Evolutionary conservation across 2,329 filamentous ascomycete genomes (phyloP).

Genomic region (Coleophoma eucalyptorum): DNA sequence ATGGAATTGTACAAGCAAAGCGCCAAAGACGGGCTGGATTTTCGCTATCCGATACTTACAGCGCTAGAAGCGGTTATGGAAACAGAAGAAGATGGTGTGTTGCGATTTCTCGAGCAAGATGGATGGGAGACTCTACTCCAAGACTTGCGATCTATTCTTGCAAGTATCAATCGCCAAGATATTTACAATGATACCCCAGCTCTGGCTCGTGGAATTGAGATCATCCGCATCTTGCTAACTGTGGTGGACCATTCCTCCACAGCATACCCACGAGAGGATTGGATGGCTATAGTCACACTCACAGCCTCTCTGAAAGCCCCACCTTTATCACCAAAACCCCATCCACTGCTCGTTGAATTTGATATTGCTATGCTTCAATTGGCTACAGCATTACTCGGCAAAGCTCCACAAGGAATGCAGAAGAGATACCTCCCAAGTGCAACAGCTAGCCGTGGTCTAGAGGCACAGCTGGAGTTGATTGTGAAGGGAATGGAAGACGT

Average conservation of each 20-base stretch:
- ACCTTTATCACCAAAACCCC: slow-evolving; percentile 3
- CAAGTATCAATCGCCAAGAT: slow-evolving; percentile 20
- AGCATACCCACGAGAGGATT: slow-evolving; percentile 42
- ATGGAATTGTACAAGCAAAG: slow-evolving; percentile 52
- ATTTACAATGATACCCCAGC: not conserved
- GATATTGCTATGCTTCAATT: slow-evolving; percentile 52
- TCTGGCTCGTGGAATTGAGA: slow-evolving; percentile 38
- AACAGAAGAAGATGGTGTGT: slow-evolving; percentile 32
- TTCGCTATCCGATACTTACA: slow-evolving; percentile 53
- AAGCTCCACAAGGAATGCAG: slow-evolving; percentile 40
- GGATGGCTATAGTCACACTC: slow-evolving; percentile 51
- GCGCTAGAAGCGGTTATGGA: slow-evolving; percentile 55
- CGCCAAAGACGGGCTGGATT: slow-evolving; percentile 37
- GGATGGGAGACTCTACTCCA: slow-evolving; percentile 50
- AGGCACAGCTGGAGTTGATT: slow-evolving; percentile 32
- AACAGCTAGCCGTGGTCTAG: slow-evolving; percentile 44
- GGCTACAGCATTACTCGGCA: slow-evolving; percentile 45
- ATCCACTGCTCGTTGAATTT: slow-evolving; percentile 36
- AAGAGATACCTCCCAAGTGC: slow-evolving; percentile 49
- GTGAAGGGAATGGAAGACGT: slow-evolving; percentile 14
- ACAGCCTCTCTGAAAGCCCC: slow-evolving; percentile 35
- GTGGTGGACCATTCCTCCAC: slow-evolving; percentile 44
- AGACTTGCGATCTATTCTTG: slow-evolving; percentile 45
- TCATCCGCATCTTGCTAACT: slow-evolving; percentile 50
- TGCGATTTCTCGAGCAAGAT: slow-evolving; percentile 41